Evolutionary conservation across 352 stramenopile genomes (phyloP).

Genomic region (Pythium chondricola): DNA sequence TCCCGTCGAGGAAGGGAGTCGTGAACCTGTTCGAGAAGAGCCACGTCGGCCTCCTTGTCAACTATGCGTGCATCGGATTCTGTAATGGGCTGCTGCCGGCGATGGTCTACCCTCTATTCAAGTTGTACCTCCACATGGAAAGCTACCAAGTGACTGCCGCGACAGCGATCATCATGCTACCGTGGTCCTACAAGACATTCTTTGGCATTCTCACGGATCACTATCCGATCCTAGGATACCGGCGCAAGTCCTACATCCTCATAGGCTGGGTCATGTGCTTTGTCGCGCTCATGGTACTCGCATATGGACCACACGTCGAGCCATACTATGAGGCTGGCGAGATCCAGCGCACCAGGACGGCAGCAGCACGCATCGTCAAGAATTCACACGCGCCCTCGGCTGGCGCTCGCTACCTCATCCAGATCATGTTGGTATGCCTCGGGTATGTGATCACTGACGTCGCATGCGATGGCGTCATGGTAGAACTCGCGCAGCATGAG

Average conservation of each 20-base stretch:
- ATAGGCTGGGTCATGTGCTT: conserved; percentile 59
- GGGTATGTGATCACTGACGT: conserved; percentile 68
- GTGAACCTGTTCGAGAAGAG: conserved; percentile 33
- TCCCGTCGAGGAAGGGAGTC: conserved; percentile 31
- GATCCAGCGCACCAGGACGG: conserved; percentile 50
- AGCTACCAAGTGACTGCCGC: conserved; percentile 56
- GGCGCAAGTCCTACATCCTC: conserved; percentile 68
- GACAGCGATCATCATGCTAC: conserved; percentile 46
- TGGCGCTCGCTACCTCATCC: conserved; percentile 45
- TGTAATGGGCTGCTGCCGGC: conserved; percentile 56
- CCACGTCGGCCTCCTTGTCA: conserved; percentile 54
- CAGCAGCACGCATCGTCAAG: conserved; percentile 31
- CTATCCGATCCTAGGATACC: conserved; percentile 52
- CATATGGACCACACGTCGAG: conserved; percentile 37
- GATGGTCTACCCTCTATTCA: conserved; percentile 73
- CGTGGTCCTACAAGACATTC: conserved; percentile 77
- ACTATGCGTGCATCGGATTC: conserved; percentile 71
- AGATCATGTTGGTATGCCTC: conserved; percentile 51
- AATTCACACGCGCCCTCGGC: conserved; percentile 37
- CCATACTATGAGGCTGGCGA: conserved; percentile 48
- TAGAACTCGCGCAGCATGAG: conserved; percentile 65
- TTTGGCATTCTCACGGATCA: conserved; percentile 67
- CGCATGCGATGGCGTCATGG: conserved; percentile 58
- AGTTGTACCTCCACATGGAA: conserved; percentile 74
- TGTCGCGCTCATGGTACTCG: conserved; percentile 37